Evolutionary conservation across 352 stramenopile genomes (phyloP).

Genomic region (Phytopythium montanum): DNA sequence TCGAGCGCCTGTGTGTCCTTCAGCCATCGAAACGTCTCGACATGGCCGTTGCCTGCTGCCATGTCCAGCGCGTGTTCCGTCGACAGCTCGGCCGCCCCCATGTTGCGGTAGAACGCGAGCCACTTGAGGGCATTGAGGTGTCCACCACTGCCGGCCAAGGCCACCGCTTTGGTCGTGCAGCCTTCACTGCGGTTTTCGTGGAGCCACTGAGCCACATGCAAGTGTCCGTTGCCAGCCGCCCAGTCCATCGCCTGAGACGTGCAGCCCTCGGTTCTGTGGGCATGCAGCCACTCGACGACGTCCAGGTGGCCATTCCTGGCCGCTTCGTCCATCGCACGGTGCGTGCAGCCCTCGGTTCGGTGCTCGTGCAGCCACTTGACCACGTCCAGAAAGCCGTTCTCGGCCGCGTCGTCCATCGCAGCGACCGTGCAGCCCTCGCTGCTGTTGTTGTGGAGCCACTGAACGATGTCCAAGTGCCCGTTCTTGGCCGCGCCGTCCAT

Average conservation of each 20-base stretch:
- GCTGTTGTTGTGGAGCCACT: slow-evolving; percentile 27
- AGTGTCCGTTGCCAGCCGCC: slow-evolving; percentile 20
- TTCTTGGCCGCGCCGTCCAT: slow-evolving; percentile 2
- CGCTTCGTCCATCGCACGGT: slow-evolving; percentile 31
- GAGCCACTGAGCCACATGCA: slow-evolving; percentile 27
- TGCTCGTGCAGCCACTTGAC: slow-evolving; percentile 24
- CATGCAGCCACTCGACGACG: slow-evolving; percentile 27
- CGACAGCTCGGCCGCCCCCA: not conserved
- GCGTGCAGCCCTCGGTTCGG: slow-evolving; percentile 21
- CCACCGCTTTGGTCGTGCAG: slow-evolving; percentile 28
- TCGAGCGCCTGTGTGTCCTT: not conserved
- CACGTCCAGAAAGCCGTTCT: slow-evolving; percentile 21
- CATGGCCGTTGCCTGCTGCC: slow-evolving; percentile 3
- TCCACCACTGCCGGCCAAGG: slow-evolving; percentile 18
- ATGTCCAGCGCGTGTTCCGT: slow-evolving; percentile 4
- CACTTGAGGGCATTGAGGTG: slow-evolving; percentile 25
- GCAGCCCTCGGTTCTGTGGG: slow-evolving; percentile 25
- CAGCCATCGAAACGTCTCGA: slow-evolving; percentile 4
- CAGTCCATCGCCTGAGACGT: slow-evolving; percentile 37
- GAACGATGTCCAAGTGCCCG: slow-evolving; percentile 16
- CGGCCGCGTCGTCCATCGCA: slow-evolving; percentile 26
- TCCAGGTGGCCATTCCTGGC: slow-evolving; percentile 22
- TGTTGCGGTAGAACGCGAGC: slow-evolving; percentile 5
- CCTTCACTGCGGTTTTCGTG: slow-evolving; percentile 26
- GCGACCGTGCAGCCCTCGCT: slow-evolving; percentile 21